Conservation (phyloP, 345 rosid species). For the Salix koriyanagi region DNA sequence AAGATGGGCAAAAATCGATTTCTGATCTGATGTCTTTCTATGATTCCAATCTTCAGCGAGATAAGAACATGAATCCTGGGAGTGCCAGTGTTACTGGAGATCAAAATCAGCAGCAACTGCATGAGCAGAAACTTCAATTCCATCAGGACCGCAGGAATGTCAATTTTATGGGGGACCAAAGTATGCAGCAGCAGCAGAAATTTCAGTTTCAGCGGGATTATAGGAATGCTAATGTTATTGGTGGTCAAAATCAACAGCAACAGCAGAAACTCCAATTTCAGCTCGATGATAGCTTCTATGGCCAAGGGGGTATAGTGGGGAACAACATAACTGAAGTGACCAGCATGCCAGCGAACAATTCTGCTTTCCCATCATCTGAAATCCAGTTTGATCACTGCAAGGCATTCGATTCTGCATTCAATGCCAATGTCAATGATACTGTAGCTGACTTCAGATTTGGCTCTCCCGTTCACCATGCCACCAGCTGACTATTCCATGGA, state of each 20-base stretch:
- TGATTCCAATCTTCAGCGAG: constrained; percentile 38
- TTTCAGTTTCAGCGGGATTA: neutral
- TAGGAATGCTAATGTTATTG: neutral
- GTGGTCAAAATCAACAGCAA: constrained; percentile 8
- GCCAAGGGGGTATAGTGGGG: constrained; percentile 27
- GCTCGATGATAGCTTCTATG: constrained; percentile 24
- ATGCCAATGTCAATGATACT: constrained; percentile 10
- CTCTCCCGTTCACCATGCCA: constrained; percentile 36
- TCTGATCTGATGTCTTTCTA: constrained; percentile 50
- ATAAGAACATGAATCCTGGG: constrained; percentile 22
- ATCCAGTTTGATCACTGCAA: constrained; percentile 32
- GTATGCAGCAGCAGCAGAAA: neutral
- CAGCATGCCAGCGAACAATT: constrained; percentile 20
- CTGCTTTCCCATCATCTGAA: constrained; percentile 22
- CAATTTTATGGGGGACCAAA: neutral
- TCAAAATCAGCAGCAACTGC: constrained; percentile 11
- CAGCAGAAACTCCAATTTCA: constrained; percentile 31
- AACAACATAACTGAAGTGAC: constrained; percentile 24
- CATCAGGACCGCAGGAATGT: neutral
- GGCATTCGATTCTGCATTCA: constrained; percentile 33
- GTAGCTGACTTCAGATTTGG: constrained; percentile 20
- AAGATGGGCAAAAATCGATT: constrained; percentile 50
- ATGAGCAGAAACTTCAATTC: neutral
- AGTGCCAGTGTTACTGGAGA: constrained; percentile 4
- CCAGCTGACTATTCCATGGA: constrained; percentile 23